These are phyloP conservation scores for Calophaca sinica DNA, from an alignment of 306 rosid genomes.

Conservation along the genomic window DNA sequence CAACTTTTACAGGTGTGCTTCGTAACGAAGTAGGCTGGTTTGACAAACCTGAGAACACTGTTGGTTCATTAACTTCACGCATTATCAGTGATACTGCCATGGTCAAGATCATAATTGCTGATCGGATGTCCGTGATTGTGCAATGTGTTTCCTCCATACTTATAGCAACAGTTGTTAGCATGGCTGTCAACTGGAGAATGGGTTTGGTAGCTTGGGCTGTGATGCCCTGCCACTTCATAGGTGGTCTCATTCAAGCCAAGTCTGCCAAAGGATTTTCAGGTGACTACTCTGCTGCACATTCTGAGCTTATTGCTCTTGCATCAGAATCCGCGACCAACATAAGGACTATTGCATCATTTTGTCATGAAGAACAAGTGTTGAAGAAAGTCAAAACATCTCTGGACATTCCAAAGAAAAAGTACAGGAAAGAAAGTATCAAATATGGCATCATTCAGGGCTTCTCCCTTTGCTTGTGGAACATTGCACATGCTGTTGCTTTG, in stretches of 20 bases:
- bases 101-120: constrained; percentile 84
- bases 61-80: constrained; percentile 76
- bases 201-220: constrained; percentile 93
- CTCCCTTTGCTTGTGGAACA: constrained; percentile 90
- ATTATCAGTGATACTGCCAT: constrained; percentile 78
- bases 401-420: constrained; percentile 71
- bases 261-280: constrained; percentile 91
- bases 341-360: constrained; percentile 82
- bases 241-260: constrained; percentile 89
- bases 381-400: constrained; percentile 65
- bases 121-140: constrained; percentile 85
- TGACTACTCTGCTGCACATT: constrained; percentile 74
- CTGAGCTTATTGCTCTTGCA: constrained; percentile 74
- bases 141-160: constrained; percentile 88
- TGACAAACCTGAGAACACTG: constrained; percentile 80
- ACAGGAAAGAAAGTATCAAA: constrained; percentile 74
- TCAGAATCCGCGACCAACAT: constrained; percentile 87
- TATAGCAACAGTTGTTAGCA: constrained; percentile 85
- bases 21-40: constrained; percentile 85
- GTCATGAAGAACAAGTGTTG: constrained; percentile 77
- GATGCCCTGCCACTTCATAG: constrained; percentile 98
- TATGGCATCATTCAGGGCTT: constrained; percentile 80
- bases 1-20: constrained; percentile 66
- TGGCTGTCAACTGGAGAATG: constrained; percentile 87
- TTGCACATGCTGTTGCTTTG: constrained; percentile 91